Evolutionary conservation across 148 eudicot genomes (phyloP).

Genomic region (Polygonum aviculare): DNA sequence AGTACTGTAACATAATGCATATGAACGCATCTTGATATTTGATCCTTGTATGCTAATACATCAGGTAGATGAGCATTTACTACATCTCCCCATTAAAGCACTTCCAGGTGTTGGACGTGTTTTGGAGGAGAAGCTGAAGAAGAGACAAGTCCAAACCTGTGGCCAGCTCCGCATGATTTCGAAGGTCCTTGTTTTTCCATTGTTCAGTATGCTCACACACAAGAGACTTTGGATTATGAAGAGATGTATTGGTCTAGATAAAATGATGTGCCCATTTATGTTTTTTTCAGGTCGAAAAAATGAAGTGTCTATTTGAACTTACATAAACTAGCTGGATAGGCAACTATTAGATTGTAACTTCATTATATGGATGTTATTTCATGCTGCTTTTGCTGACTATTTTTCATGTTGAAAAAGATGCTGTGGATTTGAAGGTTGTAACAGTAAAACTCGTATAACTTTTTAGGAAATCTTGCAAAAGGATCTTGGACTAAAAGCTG

Average conservation of each 20-base stretch:
- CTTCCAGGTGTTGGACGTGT: constrained; percentile 95
- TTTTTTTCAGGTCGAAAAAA: too few relatives aligned
- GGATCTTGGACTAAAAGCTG: constrained; percentile 86
- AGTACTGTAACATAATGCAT: not conserved
- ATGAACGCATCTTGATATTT: not conserved
- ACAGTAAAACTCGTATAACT: not conserved
- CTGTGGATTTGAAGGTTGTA: not conserved
- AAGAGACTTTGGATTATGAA: not conserved
- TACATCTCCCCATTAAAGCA: constrained; percentile 67
- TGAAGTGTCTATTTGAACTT: not conserved
- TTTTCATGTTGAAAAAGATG: not conserved
- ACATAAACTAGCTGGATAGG: not conserved
- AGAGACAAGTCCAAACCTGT: constrained; percentile 62
- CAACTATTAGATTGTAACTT: not conserved
- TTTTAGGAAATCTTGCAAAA: constrained; percentile 74
- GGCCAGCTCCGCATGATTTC: constrained; percentile 59
- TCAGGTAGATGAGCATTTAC: constrained; percentile 72
- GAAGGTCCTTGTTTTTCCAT: constrained; percentile 50
- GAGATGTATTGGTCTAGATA: not conserved
- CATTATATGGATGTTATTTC: not conserved
- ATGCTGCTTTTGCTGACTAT: not conserved
- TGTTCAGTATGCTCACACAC: not conserved
- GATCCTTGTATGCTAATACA: constrained; percentile 12
- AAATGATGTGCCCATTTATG: not conserved
- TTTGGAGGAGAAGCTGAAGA: constrained; percentile 75